These are phyloP conservation scores for Macadamia integrifolia DNA, from an alignment of 164 flowering plant species.

Conservation along the genomic window DNA sequence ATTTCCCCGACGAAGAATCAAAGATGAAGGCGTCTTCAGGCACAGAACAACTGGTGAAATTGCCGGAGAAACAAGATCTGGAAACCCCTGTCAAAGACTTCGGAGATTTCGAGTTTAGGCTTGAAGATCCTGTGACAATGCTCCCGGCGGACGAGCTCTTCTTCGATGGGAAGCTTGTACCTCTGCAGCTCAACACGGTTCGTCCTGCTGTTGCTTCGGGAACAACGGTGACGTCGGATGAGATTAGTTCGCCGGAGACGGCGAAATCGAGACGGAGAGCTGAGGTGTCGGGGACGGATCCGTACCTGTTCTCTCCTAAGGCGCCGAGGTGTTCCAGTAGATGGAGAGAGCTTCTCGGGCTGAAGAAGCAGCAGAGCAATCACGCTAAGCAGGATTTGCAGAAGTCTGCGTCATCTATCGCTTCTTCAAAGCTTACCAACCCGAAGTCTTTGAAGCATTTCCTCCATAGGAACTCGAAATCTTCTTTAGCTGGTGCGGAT, in stretches of 20 bases:
- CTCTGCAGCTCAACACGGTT: slow-evolving; percentile 35
- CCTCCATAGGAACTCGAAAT: slow-evolving; percentile 51
- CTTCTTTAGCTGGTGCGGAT: slow-evolving; percentile 31
- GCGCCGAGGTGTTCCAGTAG: slow-evolving; percentile 87
- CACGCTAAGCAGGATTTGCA: slow-evolving; percentile 22
- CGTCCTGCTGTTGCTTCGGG: slow-evolving; percentile 5
- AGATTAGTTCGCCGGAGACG: slow-evolving; percentile 29
- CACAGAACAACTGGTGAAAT: not conserved
- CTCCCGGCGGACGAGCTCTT: slow-evolving; percentile 87
- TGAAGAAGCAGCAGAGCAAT: slow-evolving; percentile 45
- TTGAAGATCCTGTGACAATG: slow-evolving; percentile 74
- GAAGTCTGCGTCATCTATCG: slow-evolving; percentile 19
- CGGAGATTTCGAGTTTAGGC: slow-evolving; percentile 78
- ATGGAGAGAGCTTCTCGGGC: slow-evolving; percentile 80
- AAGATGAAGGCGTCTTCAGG: slow-evolving; percentile 3
- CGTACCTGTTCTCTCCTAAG: slow-evolving; percentile 67
- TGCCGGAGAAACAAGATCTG: slow-evolving; percentile 19
- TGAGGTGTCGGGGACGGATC: slow-evolving; percentile 35
- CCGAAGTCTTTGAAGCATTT: slow-evolving; percentile 48
- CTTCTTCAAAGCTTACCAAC: slow-evolving; percentile 10
- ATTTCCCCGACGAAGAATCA: slow-evolving; percentile 29
- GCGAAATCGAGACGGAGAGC: slow-evolving; percentile 25
- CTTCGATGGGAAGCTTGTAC: slow-evolving; percentile 79
- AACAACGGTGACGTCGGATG: slow-evolving; percentile 5
- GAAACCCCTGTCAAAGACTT: slow-evolving; percentile 23